Conservation (phyloP, 179 eudicot species). For the Heliamphora pulchella region DNA sequence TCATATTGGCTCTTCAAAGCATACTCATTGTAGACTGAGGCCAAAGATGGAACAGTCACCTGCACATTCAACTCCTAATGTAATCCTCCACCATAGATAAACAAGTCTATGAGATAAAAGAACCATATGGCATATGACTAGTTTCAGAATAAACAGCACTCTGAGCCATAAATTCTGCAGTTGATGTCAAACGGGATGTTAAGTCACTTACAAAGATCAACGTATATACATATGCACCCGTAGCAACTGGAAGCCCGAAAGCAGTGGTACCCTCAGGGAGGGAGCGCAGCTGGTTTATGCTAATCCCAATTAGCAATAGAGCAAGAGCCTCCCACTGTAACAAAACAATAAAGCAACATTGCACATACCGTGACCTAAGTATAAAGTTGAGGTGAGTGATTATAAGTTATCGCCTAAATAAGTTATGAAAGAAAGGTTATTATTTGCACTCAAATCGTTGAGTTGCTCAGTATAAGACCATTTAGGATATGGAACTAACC, state of each 20-base stretch:
- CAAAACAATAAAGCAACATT: slow-evolving; percentile 10
- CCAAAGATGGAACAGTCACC: slow-evolving; percentile 88
- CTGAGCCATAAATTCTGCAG: neutral
- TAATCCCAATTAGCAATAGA: slow-evolving; percentile 75
- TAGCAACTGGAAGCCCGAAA: slow-evolving; percentile 72
- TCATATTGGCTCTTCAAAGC: slow-evolving; percentile 94
- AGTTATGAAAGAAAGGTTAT: neutral
- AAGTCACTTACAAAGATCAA: slow-evolving; percentile 65
- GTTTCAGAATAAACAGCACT: neutral
- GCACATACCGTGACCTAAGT: neutral
- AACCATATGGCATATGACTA: neutral
- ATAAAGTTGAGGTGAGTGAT: neutral
- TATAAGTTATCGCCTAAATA: neutral
- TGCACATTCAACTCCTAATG: slow-evolving; percentile 25
- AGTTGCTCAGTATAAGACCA: neutral
- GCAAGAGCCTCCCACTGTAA: slow-evolving; percentile 97
- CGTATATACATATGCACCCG: slow-evolving; percentile 73
- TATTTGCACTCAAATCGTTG: neutral
- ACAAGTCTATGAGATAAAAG: slow-evolving; percentile 4
- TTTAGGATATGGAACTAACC: slow-evolving; percentile 33
- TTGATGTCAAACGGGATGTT: neutral
- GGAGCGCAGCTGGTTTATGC: slow-evolving; percentile 77
- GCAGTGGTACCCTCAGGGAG: slow-evolving; percentile 59
- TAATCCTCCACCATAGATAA: neutral
- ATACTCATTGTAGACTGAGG: slow-evolving; percentile 89